Conservation (phyloP, 257 asterid species). For the Solanum habrochaites region DNA sequence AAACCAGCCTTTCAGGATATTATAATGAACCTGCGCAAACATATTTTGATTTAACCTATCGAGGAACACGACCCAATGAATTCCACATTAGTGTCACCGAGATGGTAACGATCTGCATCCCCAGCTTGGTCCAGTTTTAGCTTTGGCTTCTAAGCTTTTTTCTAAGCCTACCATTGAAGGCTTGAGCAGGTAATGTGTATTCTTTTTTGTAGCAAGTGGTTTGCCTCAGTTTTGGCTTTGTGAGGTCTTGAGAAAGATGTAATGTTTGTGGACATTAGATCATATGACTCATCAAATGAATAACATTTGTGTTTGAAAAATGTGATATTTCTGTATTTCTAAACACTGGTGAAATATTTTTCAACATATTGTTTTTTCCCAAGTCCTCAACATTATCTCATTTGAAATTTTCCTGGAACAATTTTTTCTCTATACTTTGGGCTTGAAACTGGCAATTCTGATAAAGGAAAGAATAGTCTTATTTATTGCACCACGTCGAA, state of each 20-base stretch:
- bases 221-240: neutral
- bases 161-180: neutral
- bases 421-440: no score
- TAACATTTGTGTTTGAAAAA: neutral
- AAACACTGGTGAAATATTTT: neutral
- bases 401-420: no score
- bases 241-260: neutral
- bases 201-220: neutral
- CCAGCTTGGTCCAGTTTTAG: neutral
- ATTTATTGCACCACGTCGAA: neutral
- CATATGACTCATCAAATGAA: neutral
- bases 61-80: neutral
- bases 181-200: neutral
- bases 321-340: neutral
- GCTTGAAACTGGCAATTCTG: neutral
- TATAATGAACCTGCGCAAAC: neutral
- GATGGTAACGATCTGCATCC: neutral
- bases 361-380: accelerated
- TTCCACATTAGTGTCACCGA: neutral
- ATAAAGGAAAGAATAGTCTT: neutral
- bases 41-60: neutral
- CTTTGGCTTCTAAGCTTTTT: neutral
- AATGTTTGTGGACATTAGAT: neutral
- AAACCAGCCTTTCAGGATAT: slow-evolving; percentile 60
- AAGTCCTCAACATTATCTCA: neutral